Evolutionary conservation across 768 basidiomycete species (phyloP), one percentile per base, ranked within the genome.

Genomic region (Pisolithus orientalis): DNA sequence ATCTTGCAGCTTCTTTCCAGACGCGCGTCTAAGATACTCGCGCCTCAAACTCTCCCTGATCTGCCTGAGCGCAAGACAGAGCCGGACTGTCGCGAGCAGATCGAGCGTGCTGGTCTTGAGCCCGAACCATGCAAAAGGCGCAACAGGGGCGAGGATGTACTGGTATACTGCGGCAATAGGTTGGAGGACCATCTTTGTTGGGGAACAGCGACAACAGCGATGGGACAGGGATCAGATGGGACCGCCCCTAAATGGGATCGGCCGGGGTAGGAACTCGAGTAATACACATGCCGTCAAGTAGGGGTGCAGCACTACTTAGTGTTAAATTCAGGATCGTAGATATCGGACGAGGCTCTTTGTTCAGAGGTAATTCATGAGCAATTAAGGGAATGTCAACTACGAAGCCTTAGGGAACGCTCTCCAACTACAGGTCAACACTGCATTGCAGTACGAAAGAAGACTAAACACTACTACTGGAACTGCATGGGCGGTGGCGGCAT

Each of bases 61-160:
- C 64, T 88, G 85, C 0, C 87, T 77, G 34, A 91, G 71, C 27
- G 80, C 72, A 49, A 87, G 62, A 60, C 87, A 88, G 39, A 90
- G 78, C 34, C 88, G 79, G 50, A 90, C 64, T 0, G 83, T 78
- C 17, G 83, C 87, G 2, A 78, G 72, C 50, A 89, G 62, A 65
- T 90, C 89, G 29, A 91, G 73, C 0, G 83, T 78, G 62, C 72
- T 81, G 53, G 88, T 70, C 16, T 66, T 50, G 51, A 80, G 63
- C 4, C 81, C 83, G 61, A 87, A 78, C 82, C 83, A 86, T 17
- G 80, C 73, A 59, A 88, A 84, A 0, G 83, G 84, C 0, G 82
- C 75, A 37, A 86, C 66, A 17, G 85, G 86, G 52, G 77, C 63
- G 25, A 89, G 66, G 52, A 72, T 67, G 49, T 75, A 76, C 51